Evolutionary conservation across 163 green algal genomes (phyloP).

Genomic region (Scenedesmus sp.): DNA sequence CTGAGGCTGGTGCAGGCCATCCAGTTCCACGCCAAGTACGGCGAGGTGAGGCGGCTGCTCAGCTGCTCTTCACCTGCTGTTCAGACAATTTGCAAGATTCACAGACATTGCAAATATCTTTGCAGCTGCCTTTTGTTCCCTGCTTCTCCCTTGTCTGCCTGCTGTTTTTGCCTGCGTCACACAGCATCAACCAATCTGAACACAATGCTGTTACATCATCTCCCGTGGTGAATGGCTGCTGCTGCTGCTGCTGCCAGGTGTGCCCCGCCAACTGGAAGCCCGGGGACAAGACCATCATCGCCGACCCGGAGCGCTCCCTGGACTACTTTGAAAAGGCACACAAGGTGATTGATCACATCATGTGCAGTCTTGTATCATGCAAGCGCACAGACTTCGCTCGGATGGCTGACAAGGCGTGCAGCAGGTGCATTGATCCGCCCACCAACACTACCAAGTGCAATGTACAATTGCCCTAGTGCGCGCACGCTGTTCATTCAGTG

Average conservation of each 20-base stretch:
- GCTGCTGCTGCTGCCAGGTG: conserved; percentile 59
- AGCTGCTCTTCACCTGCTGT: too few relatives aligned
- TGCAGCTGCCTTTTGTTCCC: too few relatives aligned
- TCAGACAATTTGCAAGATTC: too few relatives aligned
- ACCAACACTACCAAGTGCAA: background rate
- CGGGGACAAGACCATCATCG: conserved; percentile 83
- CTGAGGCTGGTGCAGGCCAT: conserved; percentile 87
- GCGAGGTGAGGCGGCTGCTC: conserved; percentile 63
- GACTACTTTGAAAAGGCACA: conserved; percentile 80
- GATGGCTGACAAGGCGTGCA: background rate
- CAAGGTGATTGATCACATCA: background rate
- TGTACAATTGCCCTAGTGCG: background rate
- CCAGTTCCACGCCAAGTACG: conserved; percentile 88
- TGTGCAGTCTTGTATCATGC: too few relatives aligned
- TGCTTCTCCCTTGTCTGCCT: too few relatives aligned
- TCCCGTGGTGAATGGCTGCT: background rate
- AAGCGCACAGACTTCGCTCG: background rate
- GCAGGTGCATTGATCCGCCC: background rate
- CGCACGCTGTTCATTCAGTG: too few relatives aligned
- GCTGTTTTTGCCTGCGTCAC: too few relatives aligned
- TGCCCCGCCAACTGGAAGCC: conserved; percentile 93
- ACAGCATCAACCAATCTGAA: too few relatives aligned
- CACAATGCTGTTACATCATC: too few relatives aligned
- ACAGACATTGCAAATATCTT: too few relatives aligned
- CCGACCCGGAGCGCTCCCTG: conserved; percentile 77